phyloP scores from a whole-genome alignment of 768 basidiomycete species.

The Agaricus bisporus region DNA sequence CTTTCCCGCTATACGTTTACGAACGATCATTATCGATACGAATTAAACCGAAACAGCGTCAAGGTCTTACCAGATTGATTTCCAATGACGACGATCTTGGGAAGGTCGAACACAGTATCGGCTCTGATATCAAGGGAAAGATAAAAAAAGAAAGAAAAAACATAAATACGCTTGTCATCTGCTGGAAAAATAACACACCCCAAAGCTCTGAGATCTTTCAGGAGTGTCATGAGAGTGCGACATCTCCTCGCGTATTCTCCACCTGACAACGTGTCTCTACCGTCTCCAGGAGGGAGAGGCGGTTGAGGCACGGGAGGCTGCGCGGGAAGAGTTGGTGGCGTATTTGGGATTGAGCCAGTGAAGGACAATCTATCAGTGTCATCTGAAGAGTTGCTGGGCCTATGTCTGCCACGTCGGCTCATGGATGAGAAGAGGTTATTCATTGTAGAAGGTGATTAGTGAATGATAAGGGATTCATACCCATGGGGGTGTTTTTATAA shows the following conservation, averaged over 20 bases:
- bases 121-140: background rate
- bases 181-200: conserved; percentile 23
- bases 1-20: conserved; percentile 40
- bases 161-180: background rate
- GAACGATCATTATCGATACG: background rate
- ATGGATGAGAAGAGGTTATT: too few species aligned
- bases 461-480: too few species aligned
- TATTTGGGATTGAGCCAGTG: background rate
- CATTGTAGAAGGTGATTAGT: too few species aligned
- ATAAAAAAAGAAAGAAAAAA: background rate
- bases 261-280: background rate
- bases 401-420: too few species aligned
- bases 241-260: conserved; percentile 34
- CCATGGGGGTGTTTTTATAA: too few species aligned
- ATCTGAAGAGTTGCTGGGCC: too few species aligned
- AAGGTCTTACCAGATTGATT: conserved; percentile 40
- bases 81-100: conserved; percentile 51
- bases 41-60: background rate
- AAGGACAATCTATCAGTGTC: too few species aligned
- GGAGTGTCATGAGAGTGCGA: conserved; percentile 31
- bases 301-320: background rate
- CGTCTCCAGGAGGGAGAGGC: background rate
- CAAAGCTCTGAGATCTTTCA: conserved; percentile 30
- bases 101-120: conserved; percentile 32
- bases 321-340: background rate